Percentiles rank a stretch among this genome's conserved stretches.
Conservation (phyloP, 2,329 filamentous ascomycete species). For the Phoma sp. region DNA sequence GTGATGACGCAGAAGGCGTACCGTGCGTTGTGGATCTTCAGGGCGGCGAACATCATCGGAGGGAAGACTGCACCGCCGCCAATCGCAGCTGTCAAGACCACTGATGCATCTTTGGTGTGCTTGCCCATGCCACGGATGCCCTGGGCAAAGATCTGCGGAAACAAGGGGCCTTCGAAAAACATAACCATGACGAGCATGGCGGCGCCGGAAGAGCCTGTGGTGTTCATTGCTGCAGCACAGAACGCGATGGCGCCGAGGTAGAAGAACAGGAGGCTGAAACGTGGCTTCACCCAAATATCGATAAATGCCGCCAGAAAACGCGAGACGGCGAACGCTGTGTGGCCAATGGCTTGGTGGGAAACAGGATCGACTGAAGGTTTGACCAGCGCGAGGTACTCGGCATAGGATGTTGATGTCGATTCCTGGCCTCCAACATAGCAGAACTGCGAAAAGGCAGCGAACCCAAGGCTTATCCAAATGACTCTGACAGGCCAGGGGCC, state of each 20-base stretch:
- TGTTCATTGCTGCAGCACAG: conserved; percentile 58
- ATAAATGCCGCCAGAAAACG: conserved; percentile 63
- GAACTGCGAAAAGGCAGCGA: conserved; percentile 63
- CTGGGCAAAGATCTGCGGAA: conserved; percentile 65
- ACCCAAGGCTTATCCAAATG: conserved; percentile 62
- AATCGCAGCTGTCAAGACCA: conserved; percentile 61
- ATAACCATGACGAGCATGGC: conserved; percentile 60
- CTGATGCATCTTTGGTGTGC: conserved; percentile 64
- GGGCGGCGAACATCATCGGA: conserved; percentile 59
- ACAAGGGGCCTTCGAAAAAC: conserved; percentile 67
- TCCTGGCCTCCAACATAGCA: conserved; percentile 69
- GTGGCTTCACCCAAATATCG: conserved; percentile 63
- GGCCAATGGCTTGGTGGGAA: conserved; percentile 60
- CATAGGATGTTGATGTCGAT: conserved; percentile 58
- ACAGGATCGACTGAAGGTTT: conserved; percentile 46
- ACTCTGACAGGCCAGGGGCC: conserved; percentile 54
- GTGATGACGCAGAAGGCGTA: conserved; percentile 62
- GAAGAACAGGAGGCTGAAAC: conserved; percentile 62
- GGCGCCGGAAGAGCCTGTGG: conserved; percentile 49
- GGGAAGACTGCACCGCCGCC: conserved; percentile 63
- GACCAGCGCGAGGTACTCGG: conserved; percentile 51
- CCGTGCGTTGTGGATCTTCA: conserved; percentile 47
- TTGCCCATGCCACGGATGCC: conserved; percentile 63
- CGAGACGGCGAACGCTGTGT: conserved; percentile 64
- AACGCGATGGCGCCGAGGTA: conserved; percentile 62